phyloP scores from a whole-genome alignment of 1,284 basidiomycete genomes.

The Rhodotorula sp. region DNA sequence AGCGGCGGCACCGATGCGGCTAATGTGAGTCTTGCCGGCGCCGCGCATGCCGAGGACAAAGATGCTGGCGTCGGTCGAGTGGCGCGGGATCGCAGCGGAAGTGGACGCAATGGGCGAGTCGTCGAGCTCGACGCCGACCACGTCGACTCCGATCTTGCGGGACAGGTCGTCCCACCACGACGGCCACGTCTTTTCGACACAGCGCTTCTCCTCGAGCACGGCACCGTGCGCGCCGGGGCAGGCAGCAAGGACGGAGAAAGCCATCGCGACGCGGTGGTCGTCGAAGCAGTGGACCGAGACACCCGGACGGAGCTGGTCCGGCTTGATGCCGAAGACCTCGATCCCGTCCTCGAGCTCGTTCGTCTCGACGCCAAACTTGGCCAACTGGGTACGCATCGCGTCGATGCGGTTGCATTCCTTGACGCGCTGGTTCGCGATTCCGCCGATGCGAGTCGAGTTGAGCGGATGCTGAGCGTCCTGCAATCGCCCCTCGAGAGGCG shows the following conservation, averaged over 20 bases:
- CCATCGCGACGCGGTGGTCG: slow-evolving; percentile 98
- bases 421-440: slow-evolving; percentile 97
- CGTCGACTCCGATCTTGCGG: slow-evolving; percentile 90
- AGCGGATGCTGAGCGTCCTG: slow-evolving; percentile 48
- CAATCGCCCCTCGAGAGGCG: slow-evolving; percentile 47
- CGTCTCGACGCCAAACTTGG: slow-evolving; percentile 91
- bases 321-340: slow-evolving; percentile 75
- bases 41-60: slow-evolving; percentile 88
- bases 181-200: slow-evolving; percentile 99
- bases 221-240: slow-evolving; percentile 64
- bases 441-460: slow-evolving; percentile 73
- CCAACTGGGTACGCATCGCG: slow-evolving; percentile 94
- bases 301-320: slow-evolving; percentile 60
- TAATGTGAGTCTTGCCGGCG: slow-evolving; percentile 90
- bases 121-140: slow-evolving; percentile 59
- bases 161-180: slow-evolving; percentile 99
- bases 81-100: slow-evolving; percentile 43
- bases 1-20: slow-evolving; percentile 69
- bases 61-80: slow-evolving; percentile 61
- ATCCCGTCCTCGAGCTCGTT: slow-evolving; percentile 91
- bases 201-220: slow-evolving; percentile 90
- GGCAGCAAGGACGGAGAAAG: slow-evolving; percentile 83
- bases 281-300: slow-evolving; percentile 91
- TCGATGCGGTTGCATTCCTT: slow-evolving; percentile 97
- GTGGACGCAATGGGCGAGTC: slow-evolving; percentile 45